Conservation (phyloP, 2,329 filamentous ascomycete species). For the Colletotrichum chlorophyti region DNA sequence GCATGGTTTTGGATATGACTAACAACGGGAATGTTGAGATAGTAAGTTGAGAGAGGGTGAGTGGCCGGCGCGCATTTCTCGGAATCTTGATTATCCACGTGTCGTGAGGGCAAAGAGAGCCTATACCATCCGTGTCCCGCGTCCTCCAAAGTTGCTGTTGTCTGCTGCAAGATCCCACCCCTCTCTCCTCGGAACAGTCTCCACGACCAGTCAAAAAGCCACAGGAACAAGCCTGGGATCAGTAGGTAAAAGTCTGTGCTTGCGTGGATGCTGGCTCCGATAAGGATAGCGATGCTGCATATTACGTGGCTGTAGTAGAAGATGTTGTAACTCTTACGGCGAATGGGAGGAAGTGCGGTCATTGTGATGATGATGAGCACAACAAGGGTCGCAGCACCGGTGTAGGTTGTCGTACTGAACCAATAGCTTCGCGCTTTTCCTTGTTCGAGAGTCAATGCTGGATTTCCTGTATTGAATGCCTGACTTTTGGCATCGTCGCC, state of each 20-base stretch:
- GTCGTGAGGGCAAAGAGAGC: background rate
- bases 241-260: slow-evolving; percentile 31
- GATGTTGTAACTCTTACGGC: slow-evolving; percentile 24
- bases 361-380: slow-evolving; percentile 23
- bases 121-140: background rate
- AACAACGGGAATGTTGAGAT: slow-evolving; percentile 15
- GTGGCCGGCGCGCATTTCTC: background rate
- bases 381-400: slow-evolving; percentile 6
- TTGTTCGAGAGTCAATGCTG: slow-evolving; percentile 20
- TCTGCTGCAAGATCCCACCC: background rate
- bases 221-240: slow-evolving; percentile 20
- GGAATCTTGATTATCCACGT: too few species aligned
- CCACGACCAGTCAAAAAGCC: slow-evolving; percentile 22
- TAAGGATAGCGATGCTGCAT: slow-evolving; percentile 9
- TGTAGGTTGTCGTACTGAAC: slow-evolving; percentile 16
- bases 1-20: slow-evolving; percentile 28
- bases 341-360: slow-evolving; percentile 23
- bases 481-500: slow-evolving; percentile 4
- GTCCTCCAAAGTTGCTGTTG: slow-evolving; percentile 10
- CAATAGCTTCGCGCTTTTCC: slow-evolving; percentile 1
- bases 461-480: slow-evolving; percentile 26
- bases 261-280: slow-evolving; percentile 19
- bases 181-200: slow-evolving; percentile 17
- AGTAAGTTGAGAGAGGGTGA: slow-evolving; percentile 8
- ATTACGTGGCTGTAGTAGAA: slow-evolving; percentile 29